Evolutionary conservation across 768 basidiomycete species (phyloP).

Genomic region (Infundibulicybe gibba): DNA sequence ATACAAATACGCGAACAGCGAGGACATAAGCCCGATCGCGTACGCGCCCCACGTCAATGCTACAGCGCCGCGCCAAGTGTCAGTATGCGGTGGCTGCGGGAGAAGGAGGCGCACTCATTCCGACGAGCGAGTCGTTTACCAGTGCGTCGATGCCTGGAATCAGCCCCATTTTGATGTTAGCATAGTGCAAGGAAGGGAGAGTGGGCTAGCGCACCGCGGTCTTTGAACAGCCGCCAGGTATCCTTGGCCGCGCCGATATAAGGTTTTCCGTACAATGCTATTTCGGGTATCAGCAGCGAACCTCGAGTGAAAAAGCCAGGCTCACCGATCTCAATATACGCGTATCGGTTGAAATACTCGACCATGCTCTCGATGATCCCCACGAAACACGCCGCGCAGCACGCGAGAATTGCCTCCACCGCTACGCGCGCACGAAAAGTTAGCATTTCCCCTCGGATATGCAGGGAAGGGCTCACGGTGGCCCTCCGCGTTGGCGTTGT

Average conservation of each 20-base stretch:
- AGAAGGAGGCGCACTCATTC: constrained; percentile 48
- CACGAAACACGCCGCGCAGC: constrained; percentile 76
- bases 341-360: constrained; percentile 83
- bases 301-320: not conserved
- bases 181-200: too few relatives aligned
- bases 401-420: constrained; percentile 69
- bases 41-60: constrained; percentile 83
- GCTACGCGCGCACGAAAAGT: constrained; percentile 33
- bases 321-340: constrained; percentile 79
- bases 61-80: constrained; percentile 17
- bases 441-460: not conserved
- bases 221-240: constrained; percentile 75
- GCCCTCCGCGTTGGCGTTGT: constrained; percentile 60
- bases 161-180: constrained; percentile 11
- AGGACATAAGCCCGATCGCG: constrained; percentile 66
- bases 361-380: constrained; percentile 67
- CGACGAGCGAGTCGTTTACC: constrained; percentile 79
- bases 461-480: constrained; percentile 45
- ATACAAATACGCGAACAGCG: constrained; percentile 76
- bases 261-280: constrained; percentile 81
- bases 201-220: constrained; percentile 55
- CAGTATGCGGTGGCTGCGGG: not conserved
- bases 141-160: constrained; percentile 71
- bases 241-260: constrained; percentile 81
- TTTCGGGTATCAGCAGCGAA: too few relatives aligned